Evolutionary conservation across 2,329 filamentous ascomycete species (phyloP), one percentile per base, ranked within the genome.

Genomic region (Grosmannia huntii): DNA sequence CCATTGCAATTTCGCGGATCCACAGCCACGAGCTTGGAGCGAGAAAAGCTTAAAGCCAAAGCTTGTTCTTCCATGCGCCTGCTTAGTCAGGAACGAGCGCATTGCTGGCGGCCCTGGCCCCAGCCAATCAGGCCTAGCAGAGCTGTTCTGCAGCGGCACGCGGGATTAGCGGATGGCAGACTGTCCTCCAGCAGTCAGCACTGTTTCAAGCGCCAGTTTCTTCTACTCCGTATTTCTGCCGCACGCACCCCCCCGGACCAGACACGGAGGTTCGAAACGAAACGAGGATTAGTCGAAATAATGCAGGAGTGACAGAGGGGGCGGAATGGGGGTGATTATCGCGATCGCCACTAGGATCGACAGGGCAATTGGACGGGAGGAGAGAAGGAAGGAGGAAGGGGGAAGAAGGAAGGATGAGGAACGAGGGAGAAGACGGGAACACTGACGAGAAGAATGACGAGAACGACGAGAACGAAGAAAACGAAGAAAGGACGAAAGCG

Each of bases 251-350:
- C 31, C 6, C 50, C 28, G 19, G 27, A 11, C 44, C 44, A 48
- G 44, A 48, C 44, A 25, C 51, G 31, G 31, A 36, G 19, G n/a
- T 23, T 31, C 55, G 48, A 57, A 52, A 57, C 55, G 25, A 53
- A 57, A 53, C 55, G 55, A 25, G 27, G 52, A 1, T n/a, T 51
- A 56, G 21, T 51, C 55, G 28, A 51, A 56, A 56, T 50, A 28
- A 56, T 9, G 44, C 21, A 56, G 54, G 54, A 38, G 27, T 28
- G n/a, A 27, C 38, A 21, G 38, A 25, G 53, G 52, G 28, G 14
- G 6, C 23, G 48, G 31, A 14, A 14, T 14, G 23, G 46, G 46
- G 44, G 23, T 25, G 10, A 27, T 27, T 16, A 25, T 27, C 48
- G 25, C 12, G 23, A 28, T 50, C 23, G 48, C 31, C 27, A 23